Conservation (phyloP, 2,329 filamentous ascomycete genomes). For the Fusarium irregulare region DNA sequence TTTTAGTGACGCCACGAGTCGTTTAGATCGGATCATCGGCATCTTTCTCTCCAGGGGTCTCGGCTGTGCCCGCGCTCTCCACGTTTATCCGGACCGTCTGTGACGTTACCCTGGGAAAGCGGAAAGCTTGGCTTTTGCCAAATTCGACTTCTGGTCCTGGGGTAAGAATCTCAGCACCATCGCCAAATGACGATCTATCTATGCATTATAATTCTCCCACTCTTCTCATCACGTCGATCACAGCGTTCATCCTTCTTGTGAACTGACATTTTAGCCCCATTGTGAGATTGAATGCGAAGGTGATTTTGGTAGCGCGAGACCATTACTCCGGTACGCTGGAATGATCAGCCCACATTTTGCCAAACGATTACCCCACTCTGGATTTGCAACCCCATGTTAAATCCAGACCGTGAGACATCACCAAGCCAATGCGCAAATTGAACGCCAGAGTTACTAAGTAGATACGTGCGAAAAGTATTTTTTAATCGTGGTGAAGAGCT, state of each 20-base stretch:
- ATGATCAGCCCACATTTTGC: neutral
- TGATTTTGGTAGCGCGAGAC: neutral
- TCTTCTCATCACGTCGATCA: accelerated
- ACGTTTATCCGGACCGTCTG: slow-evolving; percentile 14
- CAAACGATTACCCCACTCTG: neutral
- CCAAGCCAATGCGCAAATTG: no score
- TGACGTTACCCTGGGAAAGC: slow-evolving; percentile 4
- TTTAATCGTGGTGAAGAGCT: no score
- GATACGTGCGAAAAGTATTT: no score
- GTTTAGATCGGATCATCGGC: slow-evolving; percentile 11
- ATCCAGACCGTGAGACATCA: neutral
- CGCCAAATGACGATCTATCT: neutral
- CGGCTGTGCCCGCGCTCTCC: slow-evolving; percentile 19
- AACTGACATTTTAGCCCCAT: neutral
- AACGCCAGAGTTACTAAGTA: no score
- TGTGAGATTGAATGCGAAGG: accelerated
- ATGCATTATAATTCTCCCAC: accelerated
- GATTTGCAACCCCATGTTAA: neutral
- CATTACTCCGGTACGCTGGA: neutral
- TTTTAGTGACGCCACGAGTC: slow-evolving; percentile 10
- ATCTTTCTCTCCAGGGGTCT: neutral
- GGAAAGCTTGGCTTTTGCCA: neutral
- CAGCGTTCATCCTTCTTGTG: accelerated
- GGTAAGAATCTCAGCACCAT: neutral
- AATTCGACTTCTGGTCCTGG: neutral